A percentile compares a stretch with the other conserved stretches of the same genome.
These are phyloP conservation scores for Brassica juncea DNA, from an alignment of 345 rosid species.

Conservation along the genomic window DNA sequence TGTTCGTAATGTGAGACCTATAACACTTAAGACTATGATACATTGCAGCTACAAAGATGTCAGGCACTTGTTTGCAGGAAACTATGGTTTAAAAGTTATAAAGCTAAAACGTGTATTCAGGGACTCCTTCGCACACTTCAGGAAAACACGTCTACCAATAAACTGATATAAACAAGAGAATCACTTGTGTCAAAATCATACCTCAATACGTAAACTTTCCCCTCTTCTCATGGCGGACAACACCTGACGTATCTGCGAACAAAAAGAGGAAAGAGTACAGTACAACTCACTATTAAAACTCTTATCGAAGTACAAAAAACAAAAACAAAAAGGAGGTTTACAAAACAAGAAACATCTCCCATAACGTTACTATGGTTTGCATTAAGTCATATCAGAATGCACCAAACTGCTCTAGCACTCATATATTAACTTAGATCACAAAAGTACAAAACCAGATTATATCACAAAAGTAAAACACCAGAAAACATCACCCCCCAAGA, in stretches of 20 bases:
- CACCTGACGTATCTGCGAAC: conserved; percentile 77
- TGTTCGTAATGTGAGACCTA: neutral
- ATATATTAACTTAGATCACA: neutral
- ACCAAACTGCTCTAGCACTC: neutral
- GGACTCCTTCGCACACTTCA: neutral
- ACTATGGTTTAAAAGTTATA: conserved; percentile 5
- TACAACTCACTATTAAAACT: neutral
- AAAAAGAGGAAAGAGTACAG: conserved; percentile 36
- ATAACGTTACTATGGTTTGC: conserved; percentile 1
- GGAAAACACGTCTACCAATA: conserved; percentile 14
- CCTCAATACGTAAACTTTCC: conserved; percentile 74
- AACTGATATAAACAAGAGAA: conserved; percentile 17
- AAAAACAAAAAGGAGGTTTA: neutral
- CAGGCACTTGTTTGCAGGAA: neutral
- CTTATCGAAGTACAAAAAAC: neutral
- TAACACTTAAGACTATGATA: conserved; percentile 2
- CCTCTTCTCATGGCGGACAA: conserved; percentile 80
- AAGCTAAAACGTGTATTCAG: neutral
- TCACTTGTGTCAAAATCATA: conserved; percentile 40
- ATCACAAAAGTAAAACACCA: neutral
- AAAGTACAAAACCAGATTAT: neutral
- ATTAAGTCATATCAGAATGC: neutral
- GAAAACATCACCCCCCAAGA: neutral
- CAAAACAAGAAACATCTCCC: conserved; percentile 7
- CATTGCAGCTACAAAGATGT: conserved; percentile 11